These are phyloP conservation scores for Pestalotiopsis sp. DNA, from an alignment of 2,329 filamentous ascomycete species.

Conservation along the genomic window DNA sequence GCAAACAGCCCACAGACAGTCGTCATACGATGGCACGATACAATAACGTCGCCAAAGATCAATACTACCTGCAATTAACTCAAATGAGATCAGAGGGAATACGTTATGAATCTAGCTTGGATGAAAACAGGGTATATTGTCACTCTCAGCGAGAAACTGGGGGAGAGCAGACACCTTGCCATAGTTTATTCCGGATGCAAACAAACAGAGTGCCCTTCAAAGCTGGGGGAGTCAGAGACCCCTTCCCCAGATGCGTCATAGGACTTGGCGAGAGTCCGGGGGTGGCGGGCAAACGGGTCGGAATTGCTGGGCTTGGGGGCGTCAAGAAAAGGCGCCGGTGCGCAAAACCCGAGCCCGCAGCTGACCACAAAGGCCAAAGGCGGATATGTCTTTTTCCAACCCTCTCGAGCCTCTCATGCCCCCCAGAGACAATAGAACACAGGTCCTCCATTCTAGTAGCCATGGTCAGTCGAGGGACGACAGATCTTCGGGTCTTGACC, in stretches of 20 bases:
- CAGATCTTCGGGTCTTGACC: background rate
- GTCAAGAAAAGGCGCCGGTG: background rate
- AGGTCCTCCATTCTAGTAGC: background rate
- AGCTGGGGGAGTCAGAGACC: background rate
- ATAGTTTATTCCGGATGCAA: no score
- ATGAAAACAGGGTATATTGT: no score
- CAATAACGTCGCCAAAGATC: no score
- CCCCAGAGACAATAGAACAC: background rate
- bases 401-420: background rate
- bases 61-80: no score
- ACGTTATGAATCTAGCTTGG: no score
- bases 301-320: background rate
- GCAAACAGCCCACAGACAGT: background rate
- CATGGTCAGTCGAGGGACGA: background rate
- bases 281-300: background rate
- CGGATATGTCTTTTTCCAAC: background rate
- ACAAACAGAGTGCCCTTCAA: no score
- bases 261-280: background rate
- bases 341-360: background rate
- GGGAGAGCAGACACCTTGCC: no score
- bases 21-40: no score
- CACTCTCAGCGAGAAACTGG: no score
- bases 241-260: background rate
- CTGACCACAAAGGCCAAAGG: background rate
- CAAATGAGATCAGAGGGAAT: no score